Evolutionary conservation across 257 asterid genomes (phyloP).

Genomic region (Nicotiana obtusifolia): DNA sequence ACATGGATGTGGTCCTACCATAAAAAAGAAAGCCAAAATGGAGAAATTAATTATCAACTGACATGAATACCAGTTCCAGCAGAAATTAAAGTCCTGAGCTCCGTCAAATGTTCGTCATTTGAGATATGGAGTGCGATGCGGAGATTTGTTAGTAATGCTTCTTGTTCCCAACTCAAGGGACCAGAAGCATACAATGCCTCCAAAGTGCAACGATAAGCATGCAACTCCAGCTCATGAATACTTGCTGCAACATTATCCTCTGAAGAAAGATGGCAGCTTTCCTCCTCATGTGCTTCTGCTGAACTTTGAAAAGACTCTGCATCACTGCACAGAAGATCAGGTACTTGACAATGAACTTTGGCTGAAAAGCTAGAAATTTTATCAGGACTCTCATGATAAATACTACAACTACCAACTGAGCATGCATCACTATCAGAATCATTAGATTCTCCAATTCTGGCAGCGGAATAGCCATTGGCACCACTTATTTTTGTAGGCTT

Average conservation of each 20-base stretch:
- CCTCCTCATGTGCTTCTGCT: constrained; percentile 12
- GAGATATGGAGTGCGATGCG: constrained; percentile 49
- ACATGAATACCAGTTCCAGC: constrained; percentile 16
- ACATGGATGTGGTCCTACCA: constrained; percentile 12
- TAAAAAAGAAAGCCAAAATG: constrained; percentile 2
- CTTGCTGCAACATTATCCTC: constrained; percentile 24
- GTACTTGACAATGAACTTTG: constrained; percentile 15
- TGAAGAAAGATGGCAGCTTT: neutral
- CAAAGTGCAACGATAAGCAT: constrained; percentile 44
- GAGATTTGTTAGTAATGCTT: constrained; percentile 41
- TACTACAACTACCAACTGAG: constrained; percentile 39
- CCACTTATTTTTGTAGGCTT: neutral
- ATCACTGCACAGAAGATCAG: constrained; percentile 26
- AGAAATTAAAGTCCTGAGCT: constrained; percentile 40
- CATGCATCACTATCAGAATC: constrained; percentile 26
- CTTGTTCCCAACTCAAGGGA: constrained; percentile 52
- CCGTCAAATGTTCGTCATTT: constrained; percentile 43
- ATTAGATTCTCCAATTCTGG: constrained; percentile 14
- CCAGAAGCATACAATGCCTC: constrained; percentile 50
- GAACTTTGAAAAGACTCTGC: constrained; percentile 34
- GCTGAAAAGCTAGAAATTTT: constrained; percentile 13
- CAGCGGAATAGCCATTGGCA: neutral
- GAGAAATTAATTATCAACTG: constrained; percentile 10
- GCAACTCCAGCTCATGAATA: constrained; percentile 43
- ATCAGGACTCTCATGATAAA: constrained; percentile 6